Evolutionary conservation across 345 rosid species (phyloP), one percentile per base, ranked within the genome.

Genomic region (Chamaenerion angustifolium): DNA sequence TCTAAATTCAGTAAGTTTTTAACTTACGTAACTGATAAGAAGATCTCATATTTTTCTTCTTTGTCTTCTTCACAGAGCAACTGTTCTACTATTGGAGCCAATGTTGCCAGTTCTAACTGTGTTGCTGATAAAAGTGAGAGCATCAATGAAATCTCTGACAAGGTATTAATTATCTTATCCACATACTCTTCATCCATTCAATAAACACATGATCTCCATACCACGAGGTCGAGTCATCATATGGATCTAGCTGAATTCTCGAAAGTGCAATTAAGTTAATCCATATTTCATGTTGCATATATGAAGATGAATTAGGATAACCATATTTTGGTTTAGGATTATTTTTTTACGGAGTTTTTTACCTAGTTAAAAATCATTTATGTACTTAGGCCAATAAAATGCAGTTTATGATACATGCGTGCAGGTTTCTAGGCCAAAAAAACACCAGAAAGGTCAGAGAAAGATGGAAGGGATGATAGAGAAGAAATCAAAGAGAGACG

Each of bases 391-490:
- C 42, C 4, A 12, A n/a, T 49, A 13, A 49, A 49, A 49, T 25
- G 14, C 52, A n/a, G 43, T 50, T 31, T 4, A 49, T 50, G 54
- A 46, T 52, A 15, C 31, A 6, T 62, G 8, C 58, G 25, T 66
- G 41, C 73, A 82, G 96, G 71, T 66, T 56, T 58, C 58, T 70
- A 74, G 63, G 65, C 78, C 63, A 67, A 78, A 71, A 52, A 80
- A 70, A 54, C 59, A 59, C 12, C 56, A 55, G 70, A 84, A 72
- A 62, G 59, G 63, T 53, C 65, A 64, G 54, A 73, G 64, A 57
- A 68, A 55, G 46, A 21, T 46, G 13, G 80, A 70, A 72, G 77
- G 65, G 48, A 70, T 52, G 47, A 59, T 58, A 41, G 83, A 72
- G 46, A 63, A 51, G 45, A 56, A 67, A 54, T 18, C 68, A 37